Evolutionary conservation across 139 green algal species (phyloP).

Genomic region (Closterium sp.): DNA sequence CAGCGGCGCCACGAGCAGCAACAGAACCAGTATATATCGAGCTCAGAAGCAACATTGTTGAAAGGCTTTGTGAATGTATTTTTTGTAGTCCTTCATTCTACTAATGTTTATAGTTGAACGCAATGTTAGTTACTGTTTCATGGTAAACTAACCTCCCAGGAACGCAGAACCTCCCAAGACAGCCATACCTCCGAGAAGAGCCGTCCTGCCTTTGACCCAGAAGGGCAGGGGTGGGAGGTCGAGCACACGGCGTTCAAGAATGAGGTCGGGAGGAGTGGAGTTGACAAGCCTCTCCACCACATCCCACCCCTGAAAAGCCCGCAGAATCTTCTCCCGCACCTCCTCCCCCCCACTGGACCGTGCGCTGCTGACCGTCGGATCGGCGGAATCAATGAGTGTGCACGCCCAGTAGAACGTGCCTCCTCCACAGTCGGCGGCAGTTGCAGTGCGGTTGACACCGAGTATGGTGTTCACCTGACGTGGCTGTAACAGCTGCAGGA

Average conservation of each 20-base stretch:
- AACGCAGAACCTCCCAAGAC: not conserved
- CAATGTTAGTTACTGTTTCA: too few species aligned
- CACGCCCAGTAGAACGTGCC: not conserved
- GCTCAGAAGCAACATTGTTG: too few species aligned
- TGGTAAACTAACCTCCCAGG: not conserved
- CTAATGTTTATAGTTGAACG: too few species aligned
- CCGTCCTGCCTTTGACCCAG: not conserved
- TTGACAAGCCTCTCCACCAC: not conserved
- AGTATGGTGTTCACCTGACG: not conserved
- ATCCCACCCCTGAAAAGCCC: not conserved
- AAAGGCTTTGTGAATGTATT: too few species aligned
- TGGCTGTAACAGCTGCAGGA: not conserved
- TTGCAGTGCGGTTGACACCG: not conserved
- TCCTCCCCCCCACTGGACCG: not conserved
- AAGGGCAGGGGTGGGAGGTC: not conserved
- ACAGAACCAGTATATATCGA: too few species aligned
- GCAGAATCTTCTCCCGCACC: not conserved
- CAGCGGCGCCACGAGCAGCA: too few species aligned
- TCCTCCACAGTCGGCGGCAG: not conserved
- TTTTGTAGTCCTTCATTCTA: too few species aligned
- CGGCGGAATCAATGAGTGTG: not conserved
- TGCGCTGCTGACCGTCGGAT: not conserved
- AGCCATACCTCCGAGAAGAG: not conserved
- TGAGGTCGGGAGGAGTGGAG: not conserved
- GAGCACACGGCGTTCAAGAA: slow-evolving; percentile 2